These are phyloP conservation scores for Diaporthe helianthi DNA, from an alignment of 2,329 filamentous ascomycete genomes.

Conservation along the genomic window DNA sequence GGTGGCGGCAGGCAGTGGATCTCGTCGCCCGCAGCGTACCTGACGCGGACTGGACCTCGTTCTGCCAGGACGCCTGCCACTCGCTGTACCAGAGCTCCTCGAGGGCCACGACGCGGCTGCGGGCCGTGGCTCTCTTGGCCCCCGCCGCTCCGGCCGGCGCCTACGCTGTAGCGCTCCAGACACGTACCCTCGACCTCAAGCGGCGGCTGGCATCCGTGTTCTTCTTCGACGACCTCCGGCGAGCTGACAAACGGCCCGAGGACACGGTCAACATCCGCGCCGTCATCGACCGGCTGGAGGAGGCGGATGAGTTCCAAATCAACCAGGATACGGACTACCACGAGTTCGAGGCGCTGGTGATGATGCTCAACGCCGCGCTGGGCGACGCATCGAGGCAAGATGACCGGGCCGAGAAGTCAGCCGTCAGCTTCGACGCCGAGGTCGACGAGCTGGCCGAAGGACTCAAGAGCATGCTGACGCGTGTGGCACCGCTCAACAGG, in stretches of 20 bases:
- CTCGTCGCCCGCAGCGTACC: slow-evolving; percentile 53
- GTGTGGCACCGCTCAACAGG: slow-evolving; percentile 78
- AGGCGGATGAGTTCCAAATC: slow-evolving; percentile 58
- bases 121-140: slow-evolving; percentile 66
- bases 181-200: slow-evolving; percentile 64
- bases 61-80: slow-evolving; percentile 56
- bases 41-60: slow-evolving; percentile 44
- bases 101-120: slow-evolving; percentile 60
- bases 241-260: slow-evolving; percentile 51
- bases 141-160: slow-evolving; percentile 47
- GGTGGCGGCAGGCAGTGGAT: slow-evolving; percentile 52
- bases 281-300: slow-evolving; percentile 54
- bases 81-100: slow-evolving; percentile 55
- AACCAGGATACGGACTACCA: slow-evolving; percentile 69
- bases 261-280: slow-evolving; percentile 50
- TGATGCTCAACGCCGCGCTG: slow-evolving; percentile 77
- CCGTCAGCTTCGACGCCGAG: slow-evolving; percentile 67
- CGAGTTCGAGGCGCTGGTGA: slow-evolving; percentile 68
- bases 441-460: slow-evolving; percentile 71
- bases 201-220: slow-evolving; percentile 71
- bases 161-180: not conserved
- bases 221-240: slow-evolving; percentile 59
- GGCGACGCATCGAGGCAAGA: slow-evolving; percentile 60
- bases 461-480: slow-evolving; percentile 64
- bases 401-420: not conserved